These are phyloP conservation scores for Solanum virginianum DNA, from an alignment of 257 asterid genomes.

Conservation along the genomic window DNA sequence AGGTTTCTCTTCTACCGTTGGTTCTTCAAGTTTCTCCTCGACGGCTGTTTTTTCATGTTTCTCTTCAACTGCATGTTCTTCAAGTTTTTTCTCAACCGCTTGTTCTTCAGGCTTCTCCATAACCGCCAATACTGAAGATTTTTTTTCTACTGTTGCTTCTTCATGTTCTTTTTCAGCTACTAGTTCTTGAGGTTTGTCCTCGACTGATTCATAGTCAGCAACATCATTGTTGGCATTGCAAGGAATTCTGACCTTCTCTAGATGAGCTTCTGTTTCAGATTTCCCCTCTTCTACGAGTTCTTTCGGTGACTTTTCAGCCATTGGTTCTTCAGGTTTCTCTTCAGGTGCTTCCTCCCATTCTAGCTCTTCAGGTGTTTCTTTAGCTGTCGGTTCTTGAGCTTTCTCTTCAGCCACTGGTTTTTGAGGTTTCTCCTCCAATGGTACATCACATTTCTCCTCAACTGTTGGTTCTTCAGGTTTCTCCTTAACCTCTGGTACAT, in stretches of 20 bases:
- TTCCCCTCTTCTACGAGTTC: neutral
- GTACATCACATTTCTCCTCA: neutral
- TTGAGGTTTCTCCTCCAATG: neutral
- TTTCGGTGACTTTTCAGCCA: neutral
- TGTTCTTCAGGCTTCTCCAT: neutral
- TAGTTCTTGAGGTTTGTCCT: neutral
- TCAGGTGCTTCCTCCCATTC: neutral
- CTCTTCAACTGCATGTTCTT: neutral
- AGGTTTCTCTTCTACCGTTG: neutral
- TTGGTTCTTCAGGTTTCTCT: neutral
- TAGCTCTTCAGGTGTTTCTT: neutral
- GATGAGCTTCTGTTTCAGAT: neutral
- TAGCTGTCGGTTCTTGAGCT: neutral
- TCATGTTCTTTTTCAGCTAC: neutral
- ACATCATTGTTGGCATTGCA: neutral
- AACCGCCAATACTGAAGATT: neutral
- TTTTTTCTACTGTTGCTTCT: neutral
- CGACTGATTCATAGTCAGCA: neutral
- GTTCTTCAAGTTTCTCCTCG: neutral
- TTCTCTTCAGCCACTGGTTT: neutral
- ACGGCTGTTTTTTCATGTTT: neutral
- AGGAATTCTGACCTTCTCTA: neutral
- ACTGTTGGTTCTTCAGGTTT: neutral
- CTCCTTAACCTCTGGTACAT: neutral
- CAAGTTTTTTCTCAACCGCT: neutral